Evolutionary conservation across 257 asterid genomes (phyloP), one percentile per base, ranked within the genome.

Genomic region (Nicotiana otophora): DNA sequence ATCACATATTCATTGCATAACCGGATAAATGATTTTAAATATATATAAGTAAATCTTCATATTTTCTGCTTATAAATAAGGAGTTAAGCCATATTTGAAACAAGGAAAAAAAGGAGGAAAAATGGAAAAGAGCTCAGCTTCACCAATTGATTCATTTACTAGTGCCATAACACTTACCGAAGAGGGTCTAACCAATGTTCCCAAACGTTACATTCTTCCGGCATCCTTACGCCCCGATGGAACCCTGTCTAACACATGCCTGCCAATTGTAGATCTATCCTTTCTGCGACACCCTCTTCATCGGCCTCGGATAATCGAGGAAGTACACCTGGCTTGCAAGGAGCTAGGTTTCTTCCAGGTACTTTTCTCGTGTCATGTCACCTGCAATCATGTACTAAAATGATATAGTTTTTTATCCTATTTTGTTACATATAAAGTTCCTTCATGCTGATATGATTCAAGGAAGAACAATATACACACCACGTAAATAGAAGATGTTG

Each of bases 281-380:
- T 48, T 65, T 30, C 74, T 87, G 68, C 80, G 80, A 11, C 76
- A 85, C 30, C 90, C 92, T 64, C 55, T 3, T 51, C 84, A 82
- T 66, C 83, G 85, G 42, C 60, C 89, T 66, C 87, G 11, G 69
- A 67, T 84, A 33, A 78, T 90, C 34, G 78, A 84, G 53, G 42
- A 89, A 64, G 83, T 89, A 31, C 80, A 48, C 42, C 42, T 53
- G 26, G 92, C 93, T 42, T 89, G 92, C 88, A 87, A 87, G 86
- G 87, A 87, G 54, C 31, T 82, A 12, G 91, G 93, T 79, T 84
- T 66, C 81, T 90, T 90, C 86, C 93, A 90, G 92, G 93, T 90
- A 87, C 17, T 15, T 70, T 28, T 64, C 12, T 31, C 14, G 5
- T 53, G 34, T 20, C 42, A 53, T 20, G 61, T 17, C n/a, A 80